phyloP scores from a whole-genome alignment of 495 filamentous ascomycete species.

The Penicillium subrubescens region DNA sequence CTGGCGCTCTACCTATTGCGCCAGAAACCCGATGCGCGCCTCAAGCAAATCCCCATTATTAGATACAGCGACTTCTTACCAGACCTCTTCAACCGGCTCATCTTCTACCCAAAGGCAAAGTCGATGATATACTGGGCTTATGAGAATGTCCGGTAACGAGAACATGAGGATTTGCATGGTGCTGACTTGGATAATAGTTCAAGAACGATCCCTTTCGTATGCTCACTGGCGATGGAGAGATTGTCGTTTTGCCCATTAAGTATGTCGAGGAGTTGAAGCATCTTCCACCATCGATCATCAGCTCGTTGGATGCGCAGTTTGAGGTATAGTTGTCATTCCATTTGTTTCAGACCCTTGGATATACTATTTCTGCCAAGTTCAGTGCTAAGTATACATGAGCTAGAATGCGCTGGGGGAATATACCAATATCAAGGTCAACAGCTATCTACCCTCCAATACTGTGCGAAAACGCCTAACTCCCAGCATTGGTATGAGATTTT shows the following conservation, averaged over 20 bases:
- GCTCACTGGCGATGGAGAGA: slow-evolving; percentile 37
- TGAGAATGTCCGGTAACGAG: slow-evolving; percentile 20
- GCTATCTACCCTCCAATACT: slow-evolving; percentile 27
- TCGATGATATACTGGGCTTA: slow-evolving; percentile 33
- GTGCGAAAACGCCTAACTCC: slow-evolving; percentile 32
- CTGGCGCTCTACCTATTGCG: slow-evolving; percentile 14
- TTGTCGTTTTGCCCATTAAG: slow-evolving; percentile 34
- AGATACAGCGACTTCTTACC: slow-evolving; percentile 26
- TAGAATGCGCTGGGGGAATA: slow-evolving; percentile 38
- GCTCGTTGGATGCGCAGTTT: slow-evolving; percentile 33
- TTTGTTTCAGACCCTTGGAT: neutral
- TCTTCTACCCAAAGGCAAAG: slow-evolving; percentile 27
- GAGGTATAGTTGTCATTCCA: slow-evolving; percentile 18
- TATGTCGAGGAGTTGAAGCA: slow-evolving; percentile 33
- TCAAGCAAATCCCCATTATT: slow-evolving; percentile 31
- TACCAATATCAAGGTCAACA: slow-evolving; percentile 32
- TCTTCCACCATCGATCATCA: slow-evolving; percentile 22
- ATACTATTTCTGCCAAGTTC: neutral
- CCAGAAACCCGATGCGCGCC: slow-evolving; percentile 6
- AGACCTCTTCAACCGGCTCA: slow-evolving; percentile 30
- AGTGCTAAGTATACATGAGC: neutral
- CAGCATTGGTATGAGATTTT: slow-evolving; percentile 17
- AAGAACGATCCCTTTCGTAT: slow-evolving; percentile 33
- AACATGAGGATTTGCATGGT: neutral
- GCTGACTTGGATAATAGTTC: slow-evolving; percentile 21